Percentiles rank a stretch among this genome's conserved stretches.
Conservation (phyloP, 1,284 basidiomycete species). For the Trametes polyzona region DNA sequence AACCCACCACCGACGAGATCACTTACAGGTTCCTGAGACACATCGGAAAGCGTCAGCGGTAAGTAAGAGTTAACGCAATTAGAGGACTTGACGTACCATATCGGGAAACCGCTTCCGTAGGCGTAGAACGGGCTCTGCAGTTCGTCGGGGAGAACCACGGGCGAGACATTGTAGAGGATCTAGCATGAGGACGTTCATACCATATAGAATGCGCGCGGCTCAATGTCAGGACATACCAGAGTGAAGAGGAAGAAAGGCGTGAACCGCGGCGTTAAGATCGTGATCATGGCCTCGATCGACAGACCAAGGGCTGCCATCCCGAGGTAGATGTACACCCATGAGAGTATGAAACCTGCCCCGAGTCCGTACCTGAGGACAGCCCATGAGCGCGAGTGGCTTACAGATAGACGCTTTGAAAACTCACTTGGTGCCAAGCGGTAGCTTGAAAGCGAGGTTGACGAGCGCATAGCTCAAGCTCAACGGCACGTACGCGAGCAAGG, state of each 20-base stretch:
- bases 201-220: conserved; percentile 13
- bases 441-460: conserved; percentile 47
- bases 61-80: too few relatives aligned
- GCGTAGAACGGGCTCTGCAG: conserved; percentile 48
- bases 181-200: conserved; percentile 10
- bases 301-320: conserved; percentile 42
- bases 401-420: conserved; percentile 9
- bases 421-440: conserved; percentile 42
- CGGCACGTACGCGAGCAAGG: conserved; percentile 44
- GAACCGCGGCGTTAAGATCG: conserved; percentile 36
- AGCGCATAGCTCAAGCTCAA: conserved; percentile 50
- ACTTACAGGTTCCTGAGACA: conserved; percentile 29
- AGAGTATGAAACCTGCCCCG: conserved; percentile 49
- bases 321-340: conserved; percentile 42
- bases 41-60: not conserved
- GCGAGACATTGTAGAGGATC: conserved; percentile 51
- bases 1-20: not conserved
- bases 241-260: conserved; percentile 40
- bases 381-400: not conserved
- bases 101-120: conserved; percentile 47
- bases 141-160: conserved; percentile 46
- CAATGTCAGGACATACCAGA: conserved; percentile 27
- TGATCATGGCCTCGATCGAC: conserved; percentile 45
- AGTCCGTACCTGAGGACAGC: conserved; percentile 38
- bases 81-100: conserved; percentile 39